A percentile compares a stretch with the other conserved stretches of the same genome.
phyloP scores from a whole-genome alignment of 2,329 filamentous ascomycete genomes.

The Fusarium solani-melongenae region DNA sequence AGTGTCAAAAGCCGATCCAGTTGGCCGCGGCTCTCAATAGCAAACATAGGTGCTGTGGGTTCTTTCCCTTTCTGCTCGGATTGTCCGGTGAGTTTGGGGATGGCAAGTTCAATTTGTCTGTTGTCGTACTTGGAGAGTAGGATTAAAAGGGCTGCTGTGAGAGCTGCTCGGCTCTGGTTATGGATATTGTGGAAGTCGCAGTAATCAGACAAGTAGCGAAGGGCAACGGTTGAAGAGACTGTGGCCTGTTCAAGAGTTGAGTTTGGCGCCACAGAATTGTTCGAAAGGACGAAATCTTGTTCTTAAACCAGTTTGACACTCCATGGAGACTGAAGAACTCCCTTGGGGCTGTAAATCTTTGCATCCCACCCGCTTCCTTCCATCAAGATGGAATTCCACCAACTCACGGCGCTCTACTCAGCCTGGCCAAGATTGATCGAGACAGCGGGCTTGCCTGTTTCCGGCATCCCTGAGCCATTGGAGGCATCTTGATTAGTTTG shows the following conservation, averaged over 20 bases:
- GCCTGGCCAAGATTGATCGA: not conserved
- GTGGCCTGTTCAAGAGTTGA: accelerated
- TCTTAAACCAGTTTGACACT: not conserved
- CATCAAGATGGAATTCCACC: not conserved
- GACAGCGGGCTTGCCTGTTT: not conserved
- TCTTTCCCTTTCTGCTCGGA: not conserved
- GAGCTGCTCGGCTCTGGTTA: not conserved
- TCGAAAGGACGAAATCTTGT: not conserved
- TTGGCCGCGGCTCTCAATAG: accelerated
- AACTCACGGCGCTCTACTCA: not conserved
- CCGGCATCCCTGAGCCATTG: not conserved
- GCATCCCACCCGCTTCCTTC: not conserved
- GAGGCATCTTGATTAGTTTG: not conserved
- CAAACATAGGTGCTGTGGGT: not conserved
- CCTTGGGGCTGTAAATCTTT: not conserved
- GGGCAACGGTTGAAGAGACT: not conserved
- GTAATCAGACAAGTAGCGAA: not conserved
- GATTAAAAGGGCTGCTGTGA: not conserved
- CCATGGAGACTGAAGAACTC: not conserved
- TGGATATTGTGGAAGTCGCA: not conserved
- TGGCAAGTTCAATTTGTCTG: not conserved
- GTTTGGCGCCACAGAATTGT: not conserved
- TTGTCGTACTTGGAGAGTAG: not conserved
- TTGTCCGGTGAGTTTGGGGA: not conserved
- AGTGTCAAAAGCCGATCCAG: not conserved